Conservation (phyloP, 2,329 filamentous ascomycete species). For the Aspergillus oerlinghausenensis region DNA sequence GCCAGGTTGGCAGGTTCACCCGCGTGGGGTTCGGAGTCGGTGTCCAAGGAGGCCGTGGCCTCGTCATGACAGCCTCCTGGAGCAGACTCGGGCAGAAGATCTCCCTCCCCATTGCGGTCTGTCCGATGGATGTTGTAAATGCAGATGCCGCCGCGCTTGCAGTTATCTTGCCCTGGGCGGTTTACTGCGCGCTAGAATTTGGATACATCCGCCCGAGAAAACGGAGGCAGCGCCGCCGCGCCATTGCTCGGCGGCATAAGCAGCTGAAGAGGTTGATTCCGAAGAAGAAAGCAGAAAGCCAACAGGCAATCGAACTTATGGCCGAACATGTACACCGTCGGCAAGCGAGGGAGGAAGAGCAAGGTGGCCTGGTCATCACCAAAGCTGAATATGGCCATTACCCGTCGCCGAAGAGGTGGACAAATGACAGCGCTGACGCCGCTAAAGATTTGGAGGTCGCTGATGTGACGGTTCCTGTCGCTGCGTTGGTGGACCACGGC, state of each 20-base stretch:
- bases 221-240: constrained; percentile 30
- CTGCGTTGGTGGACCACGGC: constrained; percentile 39
- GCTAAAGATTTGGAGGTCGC: constrained; percentile 23
- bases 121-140: constrained; percentile 30
- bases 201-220: constrained; percentile 37
- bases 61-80: constrained; percentile 39
- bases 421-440: constrained; percentile 14
- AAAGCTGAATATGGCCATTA: constrained; percentile 40
- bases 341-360: constrained; percentile 31
- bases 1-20: constrained; percentile 35
- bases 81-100: constrained; percentile 38
- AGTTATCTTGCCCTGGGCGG: constrained; percentile 35
- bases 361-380: constrained; percentile 36
- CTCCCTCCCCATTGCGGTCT: constrained; percentile 36
- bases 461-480: constrained; percentile 43
- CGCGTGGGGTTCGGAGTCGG: constrained; percentile 38
- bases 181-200: constrained; percentile 41
- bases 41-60: constrained; percentile 28
- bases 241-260: constrained; percentile 33
- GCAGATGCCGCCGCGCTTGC: constrained; percentile 32
- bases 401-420: constrained; percentile 23
- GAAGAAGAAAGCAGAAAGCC: constrained; percentile 34
- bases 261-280: constrained; percentile 33
- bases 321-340: constrained; percentile 34
- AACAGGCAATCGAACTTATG: constrained; percentile 39